Evolutionary conservation across 2,329 filamentous ascomycete species (phyloP), one percentile per base, ranked within the genome.

Genomic region (Albophoma yamanashiensis): DNA sequence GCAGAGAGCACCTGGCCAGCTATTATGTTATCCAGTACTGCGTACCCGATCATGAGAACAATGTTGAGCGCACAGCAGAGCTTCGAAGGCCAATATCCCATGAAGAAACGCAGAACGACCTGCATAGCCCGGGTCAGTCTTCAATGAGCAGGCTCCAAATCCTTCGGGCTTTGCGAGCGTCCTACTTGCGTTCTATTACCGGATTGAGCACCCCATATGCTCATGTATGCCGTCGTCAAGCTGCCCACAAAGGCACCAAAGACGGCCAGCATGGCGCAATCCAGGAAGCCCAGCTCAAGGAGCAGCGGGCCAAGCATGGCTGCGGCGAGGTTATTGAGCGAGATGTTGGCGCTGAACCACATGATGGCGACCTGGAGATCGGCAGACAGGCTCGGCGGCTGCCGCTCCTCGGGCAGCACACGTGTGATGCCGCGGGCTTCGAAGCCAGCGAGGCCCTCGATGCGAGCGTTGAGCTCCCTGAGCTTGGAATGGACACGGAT

Each of bases 241-340:
- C 88, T 81, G n/a, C 87, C 88, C 12, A 93, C 76, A 5, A 91
- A 69, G 67, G 92, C 92, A 76, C 92, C 83, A 74, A 92, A 89
- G 58, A 93, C 71, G 61, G 89, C 86, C 39, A 86, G 82, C 55
- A 93, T 75, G 40, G 89, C 83, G 9, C 86, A 84, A 67, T 93
- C 90, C 56, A 87, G 77, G 65, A 90, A 92, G 12, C 89, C 88
- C 11, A 93, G 79, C 11, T 74, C 73, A 73, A 91, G 92, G 31
- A 89, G 73, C 11, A 85, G 81, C n/a, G 85, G 79, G 1, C 83
- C 86, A 7, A 89, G 81, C 22, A 89, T 83, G 55, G 89, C 90
- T 60, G 92, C 87, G 56, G 89, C 88, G 15, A 78, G 66, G 61
- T 78, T 78, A 65, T 78, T 78, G 59, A 74, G 67, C 0, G 76